A percentile compares a stretch with the other conserved stretches of the same genome.
These are phyloP conservation scores for Eremothecium coryli DNA, from an alignment of 1,139 yeast genomes.

Conservation along the genomic window DNA sequence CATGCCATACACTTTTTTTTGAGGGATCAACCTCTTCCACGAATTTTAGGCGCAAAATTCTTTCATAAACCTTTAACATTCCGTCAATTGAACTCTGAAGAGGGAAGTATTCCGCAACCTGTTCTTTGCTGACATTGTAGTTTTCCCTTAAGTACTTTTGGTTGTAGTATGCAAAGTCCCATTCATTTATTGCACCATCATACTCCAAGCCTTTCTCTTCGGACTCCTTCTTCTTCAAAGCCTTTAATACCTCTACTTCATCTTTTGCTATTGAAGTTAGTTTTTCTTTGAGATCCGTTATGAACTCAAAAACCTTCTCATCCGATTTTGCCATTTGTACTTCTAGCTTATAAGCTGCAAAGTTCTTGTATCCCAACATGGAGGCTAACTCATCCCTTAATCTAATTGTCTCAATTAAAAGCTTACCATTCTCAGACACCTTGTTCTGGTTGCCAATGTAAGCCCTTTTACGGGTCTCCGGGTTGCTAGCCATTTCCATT, in stretches of 20 bases:
- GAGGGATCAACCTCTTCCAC: constrained; percentile 39
- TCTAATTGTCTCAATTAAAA: constrained; percentile 50
- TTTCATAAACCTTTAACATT: constrained; percentile 65
- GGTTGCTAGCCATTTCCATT: constrained; percentile 55
- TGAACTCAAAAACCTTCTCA: constrained; percentile 48
- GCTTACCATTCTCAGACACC: constrained; percentile 49
- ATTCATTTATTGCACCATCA: constrained; percentile 46
- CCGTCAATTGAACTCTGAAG: constrained; percentile 53
- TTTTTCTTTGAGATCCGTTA: constrained; percentile 50
- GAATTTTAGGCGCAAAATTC: constrained; percentile 58
- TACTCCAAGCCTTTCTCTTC: constrained; percentile 35
- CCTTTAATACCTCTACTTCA: constrained; percentile 43
- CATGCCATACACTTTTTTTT: constrained; percentile 53
- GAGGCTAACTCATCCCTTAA: constrained; percentile 55
- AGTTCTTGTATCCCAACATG: constrained; percentile 55
- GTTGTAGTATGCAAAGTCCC: constrained; percentile 67
- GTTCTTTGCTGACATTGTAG: constrained; percentile 61
- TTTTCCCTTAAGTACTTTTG: constrained; percentile 56
- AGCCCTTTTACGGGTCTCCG: constrained; percentile 58
- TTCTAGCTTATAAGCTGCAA: constrained; percentile 61
- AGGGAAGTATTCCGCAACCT: constrained; percentile 73
- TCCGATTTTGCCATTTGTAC: constrained; percentile 72
- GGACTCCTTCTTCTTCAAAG: constrained; percentile 48
- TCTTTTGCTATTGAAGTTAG: constrained; percentile 48
- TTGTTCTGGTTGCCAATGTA: constrained; percentile 60